Conservation (phyloP, 257 asterid genomes). For the Capsicum rhomboideum region DNA sequence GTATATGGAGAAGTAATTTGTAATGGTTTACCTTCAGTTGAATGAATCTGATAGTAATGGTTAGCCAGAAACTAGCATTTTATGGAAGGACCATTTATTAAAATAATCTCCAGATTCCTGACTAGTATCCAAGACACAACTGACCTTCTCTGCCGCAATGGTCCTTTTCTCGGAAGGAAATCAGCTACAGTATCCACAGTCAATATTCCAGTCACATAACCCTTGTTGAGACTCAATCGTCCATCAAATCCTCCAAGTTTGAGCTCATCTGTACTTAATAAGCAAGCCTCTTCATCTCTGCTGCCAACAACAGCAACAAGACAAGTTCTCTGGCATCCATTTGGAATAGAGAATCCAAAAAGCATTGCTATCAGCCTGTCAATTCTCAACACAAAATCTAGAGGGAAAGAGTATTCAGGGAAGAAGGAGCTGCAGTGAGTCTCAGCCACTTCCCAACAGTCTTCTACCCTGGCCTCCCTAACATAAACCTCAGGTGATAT, state of each 20-base stretch:
- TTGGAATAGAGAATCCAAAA: constrained; percentile 79
- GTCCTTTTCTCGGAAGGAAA: constrained; percentile 91
- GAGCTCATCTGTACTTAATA: constrained; percentile 53
- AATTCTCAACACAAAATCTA: constrained; percentile 69
- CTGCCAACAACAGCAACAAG: constrained; percentile 68
- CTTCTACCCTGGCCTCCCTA: constrained; percentile 90
- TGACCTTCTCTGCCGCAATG: constrained; percentile 76
- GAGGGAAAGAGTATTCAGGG: constrained; percentile 79
- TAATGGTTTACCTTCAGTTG: neutral
- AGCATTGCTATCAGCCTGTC: constrained; percentile 86
- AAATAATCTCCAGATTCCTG: neutral
- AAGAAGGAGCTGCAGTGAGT: constrained; percentile 94
- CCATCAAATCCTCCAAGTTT: constrained; percentile 58
- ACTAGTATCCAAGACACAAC: neutral
- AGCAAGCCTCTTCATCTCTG: constrained; percentile 39
- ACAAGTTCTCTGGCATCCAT: constrained; percentile 80
- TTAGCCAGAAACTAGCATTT: neutral
- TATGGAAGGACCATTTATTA: neutral
- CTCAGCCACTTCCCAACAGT: constrained; percentile 98
- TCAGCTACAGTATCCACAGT: constrained; percentile 89
- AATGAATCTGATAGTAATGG: neutral
- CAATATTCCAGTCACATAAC: constrained; percentile 77
- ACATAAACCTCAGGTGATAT: constrained; percentile 66
- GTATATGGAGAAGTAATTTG: neutral
- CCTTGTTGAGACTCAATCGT: constrained; percentile 55